A percentile compares a stretch with the other conserved stretches of the same genome.
phyloP scores from a whole-genome alignment of 2,329 filamentous ascomycete genomes.

The Penicillium hordei region DNA sequence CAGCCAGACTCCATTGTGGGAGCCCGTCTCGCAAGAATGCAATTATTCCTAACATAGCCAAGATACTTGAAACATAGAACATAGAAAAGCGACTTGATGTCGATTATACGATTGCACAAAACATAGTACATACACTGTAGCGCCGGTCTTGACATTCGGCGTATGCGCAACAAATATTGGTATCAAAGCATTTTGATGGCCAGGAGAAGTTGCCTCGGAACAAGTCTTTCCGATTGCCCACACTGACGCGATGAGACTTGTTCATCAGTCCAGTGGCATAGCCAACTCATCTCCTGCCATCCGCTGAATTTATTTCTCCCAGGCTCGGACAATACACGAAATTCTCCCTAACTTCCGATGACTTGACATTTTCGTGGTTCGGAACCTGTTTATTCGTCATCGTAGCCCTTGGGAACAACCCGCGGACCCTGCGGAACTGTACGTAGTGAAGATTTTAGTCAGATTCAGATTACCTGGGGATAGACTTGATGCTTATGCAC shows the following conservation, averaged over 20 bases:
- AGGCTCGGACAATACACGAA: conserved; percentile 5
- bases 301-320: conserved; percentile 8
- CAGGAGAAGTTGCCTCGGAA: conserved; percentile 6
- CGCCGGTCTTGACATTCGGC: conserved; percentile 18
- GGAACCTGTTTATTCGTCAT: conserved; percentile 40
- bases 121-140: conserved; percentile 29
- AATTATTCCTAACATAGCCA: neutral
- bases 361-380: conserved; percentile 9
- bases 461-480: neutral
- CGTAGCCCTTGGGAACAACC: conserved; percentile 48
- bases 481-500: neutral
- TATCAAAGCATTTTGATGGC: conserved; percentile 25
- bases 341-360: conserved; percentile 8
- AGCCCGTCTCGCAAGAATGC: neutral
- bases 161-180: conserved; percentile 25
- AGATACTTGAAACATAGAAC: conserved; percentile 14
- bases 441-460: conserved; percentile 9
- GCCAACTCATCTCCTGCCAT: conserved; percentile 8
- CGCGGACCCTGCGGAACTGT: conserved; percentile 50
- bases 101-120: conserved; percentile 25
- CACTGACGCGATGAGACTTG: conserved; percentile 1
- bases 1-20: neutral
- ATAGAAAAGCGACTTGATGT: conserved; percentile 22
- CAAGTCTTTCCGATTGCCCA: conserved; percentile 6
- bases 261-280: conserved; percentile 6